Evolutionary conservation across 176 grass and related monocot genomes (phyloP).

Genomic region (Oryza glumipatula): DNA sequence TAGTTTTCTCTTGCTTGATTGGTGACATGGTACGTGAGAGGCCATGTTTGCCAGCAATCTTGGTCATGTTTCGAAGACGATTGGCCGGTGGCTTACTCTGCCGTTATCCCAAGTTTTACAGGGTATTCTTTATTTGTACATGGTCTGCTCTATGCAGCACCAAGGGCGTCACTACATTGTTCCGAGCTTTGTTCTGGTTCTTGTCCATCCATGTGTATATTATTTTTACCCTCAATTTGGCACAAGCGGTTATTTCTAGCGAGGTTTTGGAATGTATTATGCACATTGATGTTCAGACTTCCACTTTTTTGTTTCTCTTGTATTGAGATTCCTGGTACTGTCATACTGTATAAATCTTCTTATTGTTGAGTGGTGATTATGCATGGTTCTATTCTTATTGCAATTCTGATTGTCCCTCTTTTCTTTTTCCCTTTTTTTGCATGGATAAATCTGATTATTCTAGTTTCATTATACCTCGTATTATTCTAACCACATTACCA

Average conservation of each 20-base stretch:
- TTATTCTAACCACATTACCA: neutral
- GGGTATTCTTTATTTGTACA: conserved; percentile 61
- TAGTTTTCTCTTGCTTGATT: conserved; percentile 20
- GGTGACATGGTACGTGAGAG: conserved; percentile 22
- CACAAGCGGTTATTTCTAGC: conserved; percentile 30
- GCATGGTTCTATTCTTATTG: neutral
- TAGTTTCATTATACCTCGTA: neutral
- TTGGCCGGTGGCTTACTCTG: neutral
- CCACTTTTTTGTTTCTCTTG: neutral
- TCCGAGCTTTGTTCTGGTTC: conserved; percentile 32
- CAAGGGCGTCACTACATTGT: conserved; percentile 31
- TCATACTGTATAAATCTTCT: neutral
- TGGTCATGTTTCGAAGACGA: conserved; percentile 28
- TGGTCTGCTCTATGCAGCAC: conserved; percentile 44
- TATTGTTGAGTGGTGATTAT: neutral
- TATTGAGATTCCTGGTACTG: neutral
- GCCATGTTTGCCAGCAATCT: conserved; percentile 22
- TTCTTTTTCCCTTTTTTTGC: no score
- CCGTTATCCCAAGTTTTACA: conserved; percentile 41
- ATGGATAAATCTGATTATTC: neutral
- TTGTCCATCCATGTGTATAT: conserved; percentile 19
- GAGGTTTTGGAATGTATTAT: conserved; percentile 42
- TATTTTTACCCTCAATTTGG: conserved; percentile 30
- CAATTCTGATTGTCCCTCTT: neutral
- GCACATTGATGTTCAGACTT: conserved; percentile 21